A percentile compares a stretch with the other conserved stretches of the same genome.
Evolutionary conservation across 495 filamentous ascomycete genomes (phyloP).

Genomic region (Clohesyomyces aquaticus): DNA sequence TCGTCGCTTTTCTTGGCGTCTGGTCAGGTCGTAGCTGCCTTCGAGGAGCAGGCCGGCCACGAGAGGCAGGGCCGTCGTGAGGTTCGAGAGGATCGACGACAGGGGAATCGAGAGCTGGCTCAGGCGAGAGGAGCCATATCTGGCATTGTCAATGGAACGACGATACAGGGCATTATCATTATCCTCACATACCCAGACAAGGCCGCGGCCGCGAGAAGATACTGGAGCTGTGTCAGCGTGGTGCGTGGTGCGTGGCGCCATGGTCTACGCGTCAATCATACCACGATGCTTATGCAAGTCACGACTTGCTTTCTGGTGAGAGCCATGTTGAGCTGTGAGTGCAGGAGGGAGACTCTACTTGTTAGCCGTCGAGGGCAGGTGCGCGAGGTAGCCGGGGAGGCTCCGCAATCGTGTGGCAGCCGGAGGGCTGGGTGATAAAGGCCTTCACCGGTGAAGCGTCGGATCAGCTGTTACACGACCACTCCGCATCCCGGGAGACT

Average conservation of each 20-base stretch:
- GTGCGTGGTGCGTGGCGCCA: too few relatives aligned
- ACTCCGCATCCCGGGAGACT: too few relatives aligned
- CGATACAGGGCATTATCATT: background rate
- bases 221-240: conserved; percentile 34
- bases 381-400: too few relatives aligned
- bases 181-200: conserved; percentile 41
- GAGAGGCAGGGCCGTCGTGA: conserved; percentile 58
- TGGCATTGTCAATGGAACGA: conserved; percentile 31
- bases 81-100: conserved; percentile 51
- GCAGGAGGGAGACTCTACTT: too few relatives aligned
- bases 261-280: background rate
- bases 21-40: conserved; percentile 50
- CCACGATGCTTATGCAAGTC: conserved; percentile 28
- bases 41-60: conserved; percentile 56
- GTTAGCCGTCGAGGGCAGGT: too few relatives aligned
- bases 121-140: conserved; percentile 56
- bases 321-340: too few relatives aligned
- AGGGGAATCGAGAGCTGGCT: conserved; percentile 57
- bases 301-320: conserved; percentile 29
- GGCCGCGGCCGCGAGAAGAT: conserved; percentile 42
- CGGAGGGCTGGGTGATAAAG: too few relatives aligned
- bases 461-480: too few relatives aligned
- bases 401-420: too few relatives aligned
- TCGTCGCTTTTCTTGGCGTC: conserved; percentile 43
- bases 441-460: too few relatives aligned